phyloP scores from a whole-genome alignment of 2,329 filamentous ascomycete genomes.

The Ambrosiella beaveri region DNA sequence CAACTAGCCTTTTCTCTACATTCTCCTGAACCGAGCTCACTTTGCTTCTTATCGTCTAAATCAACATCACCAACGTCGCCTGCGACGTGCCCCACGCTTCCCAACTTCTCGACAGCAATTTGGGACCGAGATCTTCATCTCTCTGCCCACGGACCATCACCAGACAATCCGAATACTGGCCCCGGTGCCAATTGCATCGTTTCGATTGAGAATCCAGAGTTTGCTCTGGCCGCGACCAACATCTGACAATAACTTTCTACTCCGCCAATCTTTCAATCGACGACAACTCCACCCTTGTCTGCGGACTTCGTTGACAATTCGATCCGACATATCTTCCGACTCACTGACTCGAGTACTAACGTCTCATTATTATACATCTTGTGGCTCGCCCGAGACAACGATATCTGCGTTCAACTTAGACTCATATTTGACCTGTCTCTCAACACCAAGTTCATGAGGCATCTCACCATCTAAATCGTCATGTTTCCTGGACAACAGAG shows the following conservation, averaged over 20 bases:
- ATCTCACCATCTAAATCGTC: neutral
- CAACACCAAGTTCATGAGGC: neutral
- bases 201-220: too few relatives aligned
- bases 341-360: too few relatives aligned
- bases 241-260: too few relatives aligned
- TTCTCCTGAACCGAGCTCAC: neutral
- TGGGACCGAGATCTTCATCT: neutral
- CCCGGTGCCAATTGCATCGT: too few relatives aligned
- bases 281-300: too few relatives aligned
- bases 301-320: too few relatives aligned
- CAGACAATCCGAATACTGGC: neutral
- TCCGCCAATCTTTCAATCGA: too few relatives aligned
- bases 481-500: slow-evolving; percentile 3
- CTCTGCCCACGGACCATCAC: neutral
- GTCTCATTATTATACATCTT: too few relatives aligned
- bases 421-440: neutral
- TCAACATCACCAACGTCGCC: neutral
- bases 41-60: neutral
- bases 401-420: neutral
- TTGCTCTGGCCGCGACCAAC: too few relatives aligned
- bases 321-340: too few relatives aligned
- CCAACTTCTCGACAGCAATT: neutral
- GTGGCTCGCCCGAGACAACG: neutral
- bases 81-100: neutral
- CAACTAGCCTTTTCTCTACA: neutral